Conservation (phyloP, 2,329 filamentous ascomycete genomes). For the Fusarium armeniacum region DNA sequence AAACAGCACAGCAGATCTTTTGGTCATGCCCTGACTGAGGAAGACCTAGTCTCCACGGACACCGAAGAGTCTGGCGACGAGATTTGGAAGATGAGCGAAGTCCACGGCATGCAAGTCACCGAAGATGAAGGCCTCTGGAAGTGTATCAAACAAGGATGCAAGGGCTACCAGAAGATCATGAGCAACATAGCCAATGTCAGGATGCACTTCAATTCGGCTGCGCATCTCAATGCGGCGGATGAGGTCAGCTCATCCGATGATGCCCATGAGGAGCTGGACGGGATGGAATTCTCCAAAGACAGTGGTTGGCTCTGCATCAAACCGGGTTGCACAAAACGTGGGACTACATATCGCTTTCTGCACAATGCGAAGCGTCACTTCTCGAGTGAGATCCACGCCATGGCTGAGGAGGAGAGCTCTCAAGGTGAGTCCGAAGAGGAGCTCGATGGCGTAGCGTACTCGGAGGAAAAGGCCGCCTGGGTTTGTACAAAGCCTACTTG, state of each 20-base stretch:
- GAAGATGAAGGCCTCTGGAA: slow-evolving; percentile 15
- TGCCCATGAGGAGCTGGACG: slow-evolving; percentile 3
- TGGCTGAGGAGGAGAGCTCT: slow-evolving; percentile 1
- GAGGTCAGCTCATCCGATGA: slow-evolving; percentile 20
- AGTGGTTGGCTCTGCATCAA: slow-evolving; percentile 11
- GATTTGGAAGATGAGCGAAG: slow-evolving; percentile 18
- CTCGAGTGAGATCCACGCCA: neutral
- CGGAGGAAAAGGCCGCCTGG: neutral
- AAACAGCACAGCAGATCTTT: slow-evolving; percentile 26
- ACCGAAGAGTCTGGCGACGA: neutral
- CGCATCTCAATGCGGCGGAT: slow-evolving; percentile 11
- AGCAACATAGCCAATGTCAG: neutral
- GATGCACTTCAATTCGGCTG: slow-evolving; percentile 12
- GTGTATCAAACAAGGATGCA: slow-evolving; percentile 33
- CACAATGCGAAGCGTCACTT: slow-evolving; percentile 2
- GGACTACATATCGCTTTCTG: neutral
- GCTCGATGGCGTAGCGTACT: slow-evolving; percentile 1
- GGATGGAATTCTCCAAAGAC: neutral
- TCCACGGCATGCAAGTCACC: slow-evolving; percentile 23
- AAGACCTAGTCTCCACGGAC: slow-evolving; percentile 1
- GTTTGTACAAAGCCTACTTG: slow-evolving; percentile 8
- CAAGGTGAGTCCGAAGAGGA: neutral
- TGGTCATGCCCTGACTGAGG: slow-evolving; percentile 4
- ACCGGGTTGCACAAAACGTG: slow-evolving; percentile 3
- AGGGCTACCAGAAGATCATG: slow-evolving; percentile 11